Conservation (phyloP, 1,284 basidiomycete genomes). For the Austropuccinia psidii region DNA sequence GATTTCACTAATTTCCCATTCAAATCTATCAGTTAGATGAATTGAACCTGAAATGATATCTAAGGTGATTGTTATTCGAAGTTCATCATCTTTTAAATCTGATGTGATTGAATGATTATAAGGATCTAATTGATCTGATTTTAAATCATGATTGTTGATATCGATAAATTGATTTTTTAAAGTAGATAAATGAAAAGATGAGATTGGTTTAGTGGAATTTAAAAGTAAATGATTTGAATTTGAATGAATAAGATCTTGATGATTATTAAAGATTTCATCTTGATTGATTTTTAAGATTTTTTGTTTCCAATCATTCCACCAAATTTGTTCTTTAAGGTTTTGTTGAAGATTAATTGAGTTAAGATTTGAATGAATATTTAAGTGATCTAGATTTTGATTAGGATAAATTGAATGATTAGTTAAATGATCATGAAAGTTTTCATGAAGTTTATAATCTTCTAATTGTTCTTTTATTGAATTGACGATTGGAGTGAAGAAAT, state of each 20-base stretch:
- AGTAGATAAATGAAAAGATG: background rate
- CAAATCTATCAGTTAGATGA: conserved; percentile 93
- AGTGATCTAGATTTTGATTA: background rate
- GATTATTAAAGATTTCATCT: background rate
- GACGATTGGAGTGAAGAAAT: conserved; percentile 66
- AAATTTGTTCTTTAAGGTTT: conserved; percentile 23
- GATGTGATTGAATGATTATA: background rate
- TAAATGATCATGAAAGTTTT: conserved; percentile 40
- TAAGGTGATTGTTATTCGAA: conserved; percentile 54
- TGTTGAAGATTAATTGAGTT: conserved; percentile 20
- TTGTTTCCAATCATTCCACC: conserved; percentile 38
- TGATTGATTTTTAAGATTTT: conserved; percentile 4
- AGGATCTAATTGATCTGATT: conserved; percentile 2
- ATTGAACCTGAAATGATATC: conserved; percentile 91
- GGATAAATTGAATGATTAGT: background rate
- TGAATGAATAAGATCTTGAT: background rate
- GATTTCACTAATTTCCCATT: conserved; percentile 86
- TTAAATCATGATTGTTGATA: conserved; percentile 39
- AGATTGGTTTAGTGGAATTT: background rate
- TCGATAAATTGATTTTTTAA: conserved; percentile 12
- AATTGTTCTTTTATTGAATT: conserved; percentile 81
- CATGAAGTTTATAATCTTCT: conserved; percentile 56
- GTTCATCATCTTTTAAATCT: conserved; percentile 38
- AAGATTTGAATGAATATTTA: conserved; percentile 3
- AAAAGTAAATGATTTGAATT: background rate